Evolutionary conservation across 2,329 filamentous ascomycete species (phyloP), one percentile per base, ranked within the genome.

Genomic region (Byssothecium circinans): DNA sequence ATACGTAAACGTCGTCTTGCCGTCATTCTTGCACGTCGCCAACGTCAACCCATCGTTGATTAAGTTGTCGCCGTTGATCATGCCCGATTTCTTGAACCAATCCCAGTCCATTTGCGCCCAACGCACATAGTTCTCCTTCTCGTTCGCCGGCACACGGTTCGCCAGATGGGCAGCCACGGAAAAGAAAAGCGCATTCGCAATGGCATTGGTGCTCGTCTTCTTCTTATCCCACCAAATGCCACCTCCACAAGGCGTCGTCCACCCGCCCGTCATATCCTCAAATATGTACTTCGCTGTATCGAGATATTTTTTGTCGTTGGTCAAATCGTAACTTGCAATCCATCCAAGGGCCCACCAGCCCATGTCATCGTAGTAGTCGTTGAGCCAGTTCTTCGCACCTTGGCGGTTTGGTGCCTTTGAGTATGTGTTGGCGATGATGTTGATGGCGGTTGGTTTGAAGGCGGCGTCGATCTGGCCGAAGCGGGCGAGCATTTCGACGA

Each of bases 261-360:
- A 75, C 42, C 77, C 81, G 4, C 69, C 71, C 43, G 77, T 74
- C 70, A 84, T 80, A 58, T 85, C 81, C 22, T 78, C 73, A 55
- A 83, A 84, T 46, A 85, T 76, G 27, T 72, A 64, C 45, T 75
- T 73, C 8, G 81, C 80, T 5, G 75, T 73, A 38, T 80, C 61
- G 32, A 85, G 77, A 53, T 82, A 85, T n/a, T 74, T 71, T 2
- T 53, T 29, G 36, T 83, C 70, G 2, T 71, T 67, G 0, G 81
- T 81, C 14, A 81, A 68, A 57, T 85, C 82, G 57, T 75, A 82
- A 4, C 79, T 72, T 19, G 78, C 75, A 43, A 85, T 78, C 74
- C 81, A 78, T 15, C 74, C 82, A 48, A 85, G 72, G 8, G 77
- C 81, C 82, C 82, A 85, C 82, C 82, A 85, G n/a, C 80, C 77